phyloP scores from a whole-genome alignment of 2,329 filamentous ascomycete species.

The Thielaviopsis euricoi region DNA sequence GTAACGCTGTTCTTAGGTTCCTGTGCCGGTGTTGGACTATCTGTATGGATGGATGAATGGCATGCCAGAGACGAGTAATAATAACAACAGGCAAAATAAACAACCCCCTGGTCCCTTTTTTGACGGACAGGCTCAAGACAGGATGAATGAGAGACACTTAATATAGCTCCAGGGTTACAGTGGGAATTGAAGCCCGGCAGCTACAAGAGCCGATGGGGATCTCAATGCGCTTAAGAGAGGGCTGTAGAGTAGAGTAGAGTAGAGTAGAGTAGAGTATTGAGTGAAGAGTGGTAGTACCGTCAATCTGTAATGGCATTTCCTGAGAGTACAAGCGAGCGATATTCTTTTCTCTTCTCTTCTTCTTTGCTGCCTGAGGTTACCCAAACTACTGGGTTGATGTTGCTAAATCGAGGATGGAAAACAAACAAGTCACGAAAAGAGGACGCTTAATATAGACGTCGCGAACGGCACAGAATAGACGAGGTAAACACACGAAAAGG shows the following conservation, averaged over 20 bases:
- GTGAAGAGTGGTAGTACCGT: too few species aligned
- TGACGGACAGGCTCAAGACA: too few species aligned
- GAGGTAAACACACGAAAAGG: too few species aligned
- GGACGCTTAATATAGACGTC: background rate
- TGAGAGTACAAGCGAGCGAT: too few species aligned
- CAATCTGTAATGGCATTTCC: too few species aligned
- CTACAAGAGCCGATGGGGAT: background rate
- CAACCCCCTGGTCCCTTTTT: background rate
- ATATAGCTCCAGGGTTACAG: background rate
- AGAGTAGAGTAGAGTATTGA: too few species aligned
- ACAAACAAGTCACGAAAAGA: background rate
- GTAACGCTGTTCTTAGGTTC: too few species aligned
- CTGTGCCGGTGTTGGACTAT: too few species aligned
- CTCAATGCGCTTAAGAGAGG: background rate
- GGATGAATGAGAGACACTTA: background rate
- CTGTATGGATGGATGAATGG: too few species aligned
- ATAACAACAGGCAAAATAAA: too few species aligned
- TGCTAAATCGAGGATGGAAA: background rate
- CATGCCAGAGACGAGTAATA: too few species aligned
- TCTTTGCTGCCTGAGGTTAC: background rate
- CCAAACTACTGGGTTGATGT: background rate
- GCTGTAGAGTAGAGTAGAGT: background rate
- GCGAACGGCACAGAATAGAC: too few species aligned
- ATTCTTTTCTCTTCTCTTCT: background rate
- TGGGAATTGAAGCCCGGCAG: background rate